Conservation (phyloP, 78 protist species). For the Planoprotostelium fungivorum region DNA sequence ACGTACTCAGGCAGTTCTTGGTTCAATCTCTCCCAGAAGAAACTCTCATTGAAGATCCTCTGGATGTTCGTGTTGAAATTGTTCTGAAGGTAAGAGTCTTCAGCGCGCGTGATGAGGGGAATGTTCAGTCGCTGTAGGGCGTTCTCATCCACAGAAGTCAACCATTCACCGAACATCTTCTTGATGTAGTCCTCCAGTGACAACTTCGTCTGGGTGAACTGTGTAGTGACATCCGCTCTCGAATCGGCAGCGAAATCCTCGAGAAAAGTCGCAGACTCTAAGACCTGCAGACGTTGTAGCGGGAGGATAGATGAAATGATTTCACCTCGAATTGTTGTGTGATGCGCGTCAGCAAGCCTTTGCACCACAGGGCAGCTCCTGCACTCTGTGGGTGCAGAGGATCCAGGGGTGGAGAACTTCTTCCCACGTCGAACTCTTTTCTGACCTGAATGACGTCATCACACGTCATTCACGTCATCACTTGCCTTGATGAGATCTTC, state of each 20-base stretch:
- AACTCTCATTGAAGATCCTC: slow-evolving; percentile 53
- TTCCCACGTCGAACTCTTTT: slow-evolving; percentile 24
- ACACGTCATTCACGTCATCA: background rate
- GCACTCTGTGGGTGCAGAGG: slow-evolving; percentile 40
- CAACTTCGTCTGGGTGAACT: background rate
- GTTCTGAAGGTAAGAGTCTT: slow-evolving; percentile 11
- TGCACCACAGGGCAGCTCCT: slow-evolving; percentile 73
- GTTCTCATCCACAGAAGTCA: background rate
- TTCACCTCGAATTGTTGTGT: slow-evolving; percentile 8
- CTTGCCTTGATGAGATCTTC: background rate
- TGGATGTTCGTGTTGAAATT: slow-evolving; percentile 54
- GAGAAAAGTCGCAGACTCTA: background rate
- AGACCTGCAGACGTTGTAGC: background rate
- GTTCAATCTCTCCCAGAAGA: slow-evolving; percentile 49
- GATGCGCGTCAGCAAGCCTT: slow-evolving; percentile 4
- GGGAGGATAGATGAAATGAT: too few relatives aligned
- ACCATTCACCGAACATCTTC: slow-evolving; percentile 14
- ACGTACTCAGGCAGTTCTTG: slow-evolving; percentile 36
- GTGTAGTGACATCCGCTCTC: slow-evolving; percentile 5
- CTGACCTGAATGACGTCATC: slow-evolving; percentile 8
- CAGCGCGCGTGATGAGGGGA: slow-evolving; percentile 7
- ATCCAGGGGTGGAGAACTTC: slow-evolving; percentile 51
- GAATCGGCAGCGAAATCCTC: background rate
- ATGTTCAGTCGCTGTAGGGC: background rate
- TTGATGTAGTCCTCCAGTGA: slow-evolving; percentile 51